Percentiles rank a stretch among this genome's conserved stretches.
Evolutionary conservation across 169 alveolate genomes (phyloP).

Genomic region (Plasmodium gonderi): DNA sequence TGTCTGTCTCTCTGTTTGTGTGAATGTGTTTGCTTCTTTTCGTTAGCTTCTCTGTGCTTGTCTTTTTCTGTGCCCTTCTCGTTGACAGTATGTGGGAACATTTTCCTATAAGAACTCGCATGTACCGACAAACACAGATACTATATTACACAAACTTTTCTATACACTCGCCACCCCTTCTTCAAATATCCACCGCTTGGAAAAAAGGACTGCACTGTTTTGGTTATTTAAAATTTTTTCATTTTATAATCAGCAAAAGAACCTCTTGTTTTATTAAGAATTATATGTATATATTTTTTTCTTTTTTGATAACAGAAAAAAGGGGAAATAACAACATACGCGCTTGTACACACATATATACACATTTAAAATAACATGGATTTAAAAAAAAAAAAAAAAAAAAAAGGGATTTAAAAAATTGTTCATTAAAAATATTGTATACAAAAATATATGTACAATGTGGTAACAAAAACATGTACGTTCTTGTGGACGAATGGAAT

Average conservation of each 20-base stretch:
- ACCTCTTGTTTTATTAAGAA: neutral
- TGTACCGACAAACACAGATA: too few species aligned
- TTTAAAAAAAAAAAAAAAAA: conserved; percentile 14
- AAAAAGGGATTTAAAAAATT: conserved; percentile 24
- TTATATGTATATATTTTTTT: too few species aligned
- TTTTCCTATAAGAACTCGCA: too few species aligned
- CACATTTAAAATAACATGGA: conserved; percentile 4
- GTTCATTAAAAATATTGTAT: conserved; percentile 27
- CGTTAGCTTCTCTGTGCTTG: too few species aligned
- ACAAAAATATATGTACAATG: conserved; percentile 11
- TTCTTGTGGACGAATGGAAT: neutral
- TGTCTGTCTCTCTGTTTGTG: too few species aligned
- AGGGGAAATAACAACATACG: neutral
- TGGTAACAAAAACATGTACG: conserved; percentile 16
- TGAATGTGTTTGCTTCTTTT: too few species aligned
- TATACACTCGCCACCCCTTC: too few species aligned
- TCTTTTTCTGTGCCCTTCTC: too few species aligned
- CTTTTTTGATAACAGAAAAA: neutral
- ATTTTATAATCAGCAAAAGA: neutral
- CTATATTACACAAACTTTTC: too few species aligned
- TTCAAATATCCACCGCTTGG: too few species aligned
- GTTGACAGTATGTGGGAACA: too few species aligned
- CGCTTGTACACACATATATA: neutral
- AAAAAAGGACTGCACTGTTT: too few species aligned
- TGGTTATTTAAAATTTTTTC: neutral